Evolutionary conservation across 1,284 basidiomycete species (phyloP), one percentile per base, ranked within the genome.

Genomic region (Leccinum solheimii): DNA sequence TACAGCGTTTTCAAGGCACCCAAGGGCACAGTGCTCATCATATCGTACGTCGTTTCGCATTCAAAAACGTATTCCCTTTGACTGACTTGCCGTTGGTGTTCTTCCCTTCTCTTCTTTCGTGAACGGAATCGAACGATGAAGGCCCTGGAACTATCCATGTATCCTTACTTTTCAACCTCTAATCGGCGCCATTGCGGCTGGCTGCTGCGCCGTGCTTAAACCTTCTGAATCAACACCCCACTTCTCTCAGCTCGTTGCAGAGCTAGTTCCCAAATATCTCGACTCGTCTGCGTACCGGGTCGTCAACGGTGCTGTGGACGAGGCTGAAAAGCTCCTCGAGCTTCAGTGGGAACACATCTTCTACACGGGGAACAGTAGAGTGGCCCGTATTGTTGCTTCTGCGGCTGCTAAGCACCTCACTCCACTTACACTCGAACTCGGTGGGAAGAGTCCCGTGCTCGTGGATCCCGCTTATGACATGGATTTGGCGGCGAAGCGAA

Each of bases 371-470:
- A 75, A 72, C 61, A 62, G 69, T 26, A 72, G 72, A n/a, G 81
- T 90, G 13, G 88, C 83, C 19, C 80, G 83, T 56, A 83, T 90
- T 66, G 73, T 90, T 43, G 82, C 86, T 7, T 75, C 76, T 8
- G 87, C 87, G 2, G 88, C 87, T 0, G 87, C 86, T 14, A 83
- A 84, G 70, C 79, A 84, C 63, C 79, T 89, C 36, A 88, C 87
- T 5, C 86, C 88, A 4, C 75, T 82, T 48, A 83, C 86, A 1
- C 81, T 90, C 45, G 88, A 86, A 74, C 80, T 90, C 21, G 87
- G 88, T 32, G 88, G 88, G 52, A 90, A 90, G 76, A 85, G 81
- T 59, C 86, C 88, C 7, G 84, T 81, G 7, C 74, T 87, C 54
- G 76, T 90, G 27, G 82, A 87, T 62, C 66, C 79, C 9, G 77